Conservation (phyloP, 306 rosid species). For the Astragalus membranaceus region DNA sequence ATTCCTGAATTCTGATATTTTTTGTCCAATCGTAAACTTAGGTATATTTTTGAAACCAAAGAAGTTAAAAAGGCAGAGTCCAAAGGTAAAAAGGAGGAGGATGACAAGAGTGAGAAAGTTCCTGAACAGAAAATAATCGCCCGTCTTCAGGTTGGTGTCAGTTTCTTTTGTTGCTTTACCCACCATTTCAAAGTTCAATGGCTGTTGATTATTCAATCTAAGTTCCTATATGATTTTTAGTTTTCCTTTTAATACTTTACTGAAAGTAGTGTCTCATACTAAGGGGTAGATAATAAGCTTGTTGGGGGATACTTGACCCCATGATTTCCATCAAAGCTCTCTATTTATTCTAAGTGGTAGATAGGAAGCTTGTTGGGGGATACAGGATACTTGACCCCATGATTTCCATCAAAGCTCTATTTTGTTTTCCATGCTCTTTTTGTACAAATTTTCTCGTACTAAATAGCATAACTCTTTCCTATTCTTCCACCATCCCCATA, state of each 20-base stretch:
- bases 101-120: slow-evolving; percentile 35
- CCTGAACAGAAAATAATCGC: slow-evolving; percentile 47
- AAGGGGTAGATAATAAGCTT: no score
- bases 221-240: background rate
- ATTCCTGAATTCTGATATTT: slow-evolving; percentile 8
- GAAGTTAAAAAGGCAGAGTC: slow-evolving; percentile 48
- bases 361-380: no score
- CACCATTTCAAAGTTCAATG: background rate
- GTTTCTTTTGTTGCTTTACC: background rate
- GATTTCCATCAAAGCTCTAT: no score
- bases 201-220: background rate
- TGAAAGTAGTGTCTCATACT: no score
- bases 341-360: no score
- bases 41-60: slow-evolving; percentile 80
- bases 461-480: no score
- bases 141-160: slow-evolving; percentile 74
- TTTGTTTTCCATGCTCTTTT: no score
- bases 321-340: no score
- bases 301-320: no score
- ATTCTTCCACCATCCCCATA: no score
- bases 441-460: no score
- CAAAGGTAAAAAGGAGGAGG: slow-evolving; percentile 46
- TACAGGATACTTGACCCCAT: no score
- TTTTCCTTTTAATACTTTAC: background rate
- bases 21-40: slow-evolving; percentile 2